These are phyloP conservation scores for Catharanthus roseus DNA, from an alignment of 257 asterid species.

Conservation along the genomic window DNA sequence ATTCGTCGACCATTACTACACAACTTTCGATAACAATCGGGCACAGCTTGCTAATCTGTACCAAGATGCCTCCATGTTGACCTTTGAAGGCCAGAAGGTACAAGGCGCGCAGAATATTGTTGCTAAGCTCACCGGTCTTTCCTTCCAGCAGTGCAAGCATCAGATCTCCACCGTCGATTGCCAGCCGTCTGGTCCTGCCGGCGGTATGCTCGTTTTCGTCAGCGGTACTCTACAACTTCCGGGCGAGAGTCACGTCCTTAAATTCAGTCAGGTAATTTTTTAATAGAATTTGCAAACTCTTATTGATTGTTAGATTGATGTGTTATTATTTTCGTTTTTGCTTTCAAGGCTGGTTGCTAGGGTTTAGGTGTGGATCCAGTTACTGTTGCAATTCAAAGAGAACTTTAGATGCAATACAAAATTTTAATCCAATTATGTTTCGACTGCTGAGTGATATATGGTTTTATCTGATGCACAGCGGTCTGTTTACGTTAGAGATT, in stretches of 20 bases:
- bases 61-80: conserved; percentile 44
- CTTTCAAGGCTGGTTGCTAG: background rate
- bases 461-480: background rate
- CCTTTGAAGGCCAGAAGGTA: conserved; percentile 50
- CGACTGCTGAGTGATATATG: background rate
- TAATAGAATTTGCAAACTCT: background rate
- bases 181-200: conserved; percentile 59
- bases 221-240: conserved; percentile 43
- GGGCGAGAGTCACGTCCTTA: conserved; percentile 52
- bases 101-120: conserved; percentile 37
- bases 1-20: conserved; percentile 51
- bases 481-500: background rate
- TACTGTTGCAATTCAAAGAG: background rate
- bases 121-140: conserved; percentile 33
- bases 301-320: too few relatives aligned
- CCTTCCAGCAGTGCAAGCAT: conserved; percentile 57
- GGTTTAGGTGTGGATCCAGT: background rate
- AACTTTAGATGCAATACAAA: background rate
- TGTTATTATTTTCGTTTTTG: background rate
- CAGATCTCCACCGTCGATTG: conserved; percentile 45
- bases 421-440: background rate
- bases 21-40: conserved; percentile 41
- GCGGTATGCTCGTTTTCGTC: conserved; percentile 49
- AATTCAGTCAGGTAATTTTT: conserved; percentile 27
- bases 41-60: conserved; percentile 37